These are phyloP conservation scores for Elongisporangium undulatum DNA, from an alignment of 352 stramenopile species.

Conservation along the genomic window DNA sequence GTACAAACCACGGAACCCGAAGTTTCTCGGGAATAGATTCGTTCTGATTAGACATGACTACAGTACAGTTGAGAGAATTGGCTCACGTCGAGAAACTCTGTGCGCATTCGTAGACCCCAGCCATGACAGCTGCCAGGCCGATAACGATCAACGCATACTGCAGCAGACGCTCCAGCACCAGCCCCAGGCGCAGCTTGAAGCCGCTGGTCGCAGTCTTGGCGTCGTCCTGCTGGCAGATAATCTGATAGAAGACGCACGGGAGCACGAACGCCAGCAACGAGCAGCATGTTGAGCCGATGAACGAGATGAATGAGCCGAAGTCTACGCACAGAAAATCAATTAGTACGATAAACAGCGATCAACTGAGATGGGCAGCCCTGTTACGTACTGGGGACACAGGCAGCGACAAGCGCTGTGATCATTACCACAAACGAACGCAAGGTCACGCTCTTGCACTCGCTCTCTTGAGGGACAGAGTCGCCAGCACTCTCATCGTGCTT, in stretches of 20 bases:
- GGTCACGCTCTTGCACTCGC: constrained; percentile 24
- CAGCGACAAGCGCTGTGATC: constrained; percentile 73
- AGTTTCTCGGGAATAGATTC: too few relatives aligned
- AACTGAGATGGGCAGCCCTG: background rate
- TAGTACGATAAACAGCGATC: background rate
- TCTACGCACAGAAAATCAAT: constrained; percentile 28
- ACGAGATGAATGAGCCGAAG: constrained; percentile 90
- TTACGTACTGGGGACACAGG: constrained; percentile 53
- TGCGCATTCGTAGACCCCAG: too few relatives aligned
- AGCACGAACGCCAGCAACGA: constrained; percentile 88
- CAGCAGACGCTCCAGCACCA: too few relatives aligned
- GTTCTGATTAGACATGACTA: too few relatives aligned
- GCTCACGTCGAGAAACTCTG: too few relatives aligned
- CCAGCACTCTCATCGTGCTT: constrained; percentile 7
- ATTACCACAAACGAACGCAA: constrained; percentile 67
- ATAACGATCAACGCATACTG: too few relatives aligned
- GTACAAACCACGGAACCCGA: too few relatives aligned
- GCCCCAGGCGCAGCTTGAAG: too few relatives aligned
- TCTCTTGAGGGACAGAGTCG: constrained; percentile 1
- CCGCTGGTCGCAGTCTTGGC: too few relatives aligned
- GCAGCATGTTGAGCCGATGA: constrained; percentile 90
- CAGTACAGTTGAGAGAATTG: too few relatives aligned
- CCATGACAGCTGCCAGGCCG: too few relatives aligned
- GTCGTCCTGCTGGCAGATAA: constrained; percentile 45
- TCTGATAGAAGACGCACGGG: constrained; percentile 80